Evolutionary conservation across 108 stramenopile genomes (phyloP).

Genomic region (Stephanodiscus triporus): DNA sequence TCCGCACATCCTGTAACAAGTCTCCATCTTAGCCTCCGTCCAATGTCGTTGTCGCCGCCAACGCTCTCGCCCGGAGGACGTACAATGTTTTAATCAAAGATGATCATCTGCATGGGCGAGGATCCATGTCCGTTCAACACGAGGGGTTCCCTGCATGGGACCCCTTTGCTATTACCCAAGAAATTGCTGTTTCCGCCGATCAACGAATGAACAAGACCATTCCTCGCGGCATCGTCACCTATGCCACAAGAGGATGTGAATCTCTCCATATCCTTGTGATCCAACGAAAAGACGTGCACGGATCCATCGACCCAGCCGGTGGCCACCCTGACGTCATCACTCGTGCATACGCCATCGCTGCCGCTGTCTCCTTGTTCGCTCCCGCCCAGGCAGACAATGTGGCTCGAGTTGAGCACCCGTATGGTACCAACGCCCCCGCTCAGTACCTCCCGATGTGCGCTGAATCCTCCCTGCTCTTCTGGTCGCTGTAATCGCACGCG

Average conservation of each 20-base stretch:
- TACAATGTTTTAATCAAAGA: constrained; percentile 51
- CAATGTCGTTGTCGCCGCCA: constrained; percentile 23
- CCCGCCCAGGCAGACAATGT: constrained; percentile 73
- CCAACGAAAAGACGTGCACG: constrained; percentile 67
- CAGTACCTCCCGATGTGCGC: constrained; percentile 64
- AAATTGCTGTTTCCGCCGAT: constrained; percentile 31
- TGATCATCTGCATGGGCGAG: constrained; percentile 67
- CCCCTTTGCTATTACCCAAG: constrained; percentile 51
- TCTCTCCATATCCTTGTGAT: constrained; percentile 16
- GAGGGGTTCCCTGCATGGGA: constrained; percentile 69
- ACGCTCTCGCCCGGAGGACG: constrained; percentile 9
- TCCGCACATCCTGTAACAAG: constrained; percentile 90
- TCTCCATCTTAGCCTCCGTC: constrained; percentile 52
- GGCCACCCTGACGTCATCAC: constrained; percentile 57
- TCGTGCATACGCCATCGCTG: neutral
- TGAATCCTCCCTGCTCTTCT: too few relatives aligned
- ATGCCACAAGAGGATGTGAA: constrained; percentile 26
- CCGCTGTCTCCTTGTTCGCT: neutral
- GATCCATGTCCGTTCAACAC: constrained; percentile 82
- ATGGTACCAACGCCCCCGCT: constrained; percentile 78
- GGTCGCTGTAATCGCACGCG: too few relatives aligned
- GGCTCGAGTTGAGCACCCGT: constrained; percentile 67
- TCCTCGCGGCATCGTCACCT: constrained; percentile 33
- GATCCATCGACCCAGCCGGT: constrained; percentile 89
- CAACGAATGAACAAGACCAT: constrained; percentile 60